Conservation (phyloP, 164 flowering plant species). For the Magnolia kwangsiensis region DNA sequence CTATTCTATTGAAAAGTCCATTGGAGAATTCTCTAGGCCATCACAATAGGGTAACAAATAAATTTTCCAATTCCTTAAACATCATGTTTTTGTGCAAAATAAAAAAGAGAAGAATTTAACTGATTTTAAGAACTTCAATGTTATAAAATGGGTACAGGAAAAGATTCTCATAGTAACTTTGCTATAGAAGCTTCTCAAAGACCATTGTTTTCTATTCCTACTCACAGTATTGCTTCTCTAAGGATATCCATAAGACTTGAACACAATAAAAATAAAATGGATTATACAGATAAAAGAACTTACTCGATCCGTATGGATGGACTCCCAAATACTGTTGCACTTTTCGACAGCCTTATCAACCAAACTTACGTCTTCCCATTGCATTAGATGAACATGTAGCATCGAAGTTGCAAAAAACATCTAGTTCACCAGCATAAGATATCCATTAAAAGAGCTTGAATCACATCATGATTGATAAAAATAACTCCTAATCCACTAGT, state of each 20-base stretch:
- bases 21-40: too few relatives aligned
- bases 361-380: conserved; percentile 65
- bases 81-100: not conserved
- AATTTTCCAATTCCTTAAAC: not conserved
- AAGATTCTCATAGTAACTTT: not conserved
- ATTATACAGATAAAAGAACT: conserved; percentile 15
- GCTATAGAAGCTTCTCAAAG: not conserved
- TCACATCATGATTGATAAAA: not conserved
- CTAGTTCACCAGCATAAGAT: conserved; percentile 28
- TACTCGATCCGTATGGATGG: conserved; percentile 60
- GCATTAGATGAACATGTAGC: conserved; percentile 84
- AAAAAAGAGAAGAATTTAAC: not conserved
- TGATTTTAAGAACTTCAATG: not conserved
- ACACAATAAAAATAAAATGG: not conserved
- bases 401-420: conserved; percentile 86
- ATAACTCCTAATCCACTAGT: not conserved
- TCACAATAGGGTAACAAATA: not conserved
- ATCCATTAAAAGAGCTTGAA: conserved; percentile 2
- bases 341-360: conserved; percentile 56
- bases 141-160: too few relatives aligned
- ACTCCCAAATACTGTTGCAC: conserved; percentile 70
- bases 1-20: too few relatives aligned
- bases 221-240: not conserved
- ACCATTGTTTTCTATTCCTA: not conserved
- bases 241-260: not conserved